A percentile compares a stretch with the other conserved stretches of the same genome.
Conservation (phyloP, 2,329 filamentous ascomycete genomes). For the Monilinia aucupariae region DNA sequence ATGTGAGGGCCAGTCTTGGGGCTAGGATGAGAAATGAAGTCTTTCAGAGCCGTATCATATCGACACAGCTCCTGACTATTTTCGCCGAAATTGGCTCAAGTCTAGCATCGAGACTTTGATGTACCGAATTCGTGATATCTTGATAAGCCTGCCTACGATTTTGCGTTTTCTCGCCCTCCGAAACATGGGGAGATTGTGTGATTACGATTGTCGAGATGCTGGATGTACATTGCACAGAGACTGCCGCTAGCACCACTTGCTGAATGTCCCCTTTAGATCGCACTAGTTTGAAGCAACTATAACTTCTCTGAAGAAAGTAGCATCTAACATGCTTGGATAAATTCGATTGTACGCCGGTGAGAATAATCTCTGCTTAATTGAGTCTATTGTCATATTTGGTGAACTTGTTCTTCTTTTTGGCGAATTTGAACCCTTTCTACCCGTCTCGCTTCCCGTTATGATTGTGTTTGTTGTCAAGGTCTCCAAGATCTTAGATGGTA, state of each 20-base stretch:
- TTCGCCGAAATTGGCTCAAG: not conserved
- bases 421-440: not conserved
- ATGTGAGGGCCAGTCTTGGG: not conserved
- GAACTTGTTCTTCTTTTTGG: not conserved
- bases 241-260: not conserved
- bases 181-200: not conserved
- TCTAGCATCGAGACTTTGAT: not conserved
- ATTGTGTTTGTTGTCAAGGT: not conserved
- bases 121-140: not conserved
- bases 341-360: not conserved
- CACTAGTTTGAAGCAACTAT: not conserved
- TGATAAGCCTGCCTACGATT: not conserved
- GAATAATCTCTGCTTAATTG: not conserved
- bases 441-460: not conserved
- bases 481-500: not conserved
- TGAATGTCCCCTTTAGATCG: not conserved
- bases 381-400: not conserved
- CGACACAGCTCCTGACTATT: not conserved
- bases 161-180: not conserved
- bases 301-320: not conserved
- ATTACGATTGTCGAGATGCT: not conserved
- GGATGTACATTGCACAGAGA: not conserved
- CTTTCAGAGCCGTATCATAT: not conserved
- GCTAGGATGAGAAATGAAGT: not conserved
- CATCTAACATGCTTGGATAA: not conserved